Conservation (phyloP, 768 basidiomycete genomes). For the Suillus lakei region DNA sequence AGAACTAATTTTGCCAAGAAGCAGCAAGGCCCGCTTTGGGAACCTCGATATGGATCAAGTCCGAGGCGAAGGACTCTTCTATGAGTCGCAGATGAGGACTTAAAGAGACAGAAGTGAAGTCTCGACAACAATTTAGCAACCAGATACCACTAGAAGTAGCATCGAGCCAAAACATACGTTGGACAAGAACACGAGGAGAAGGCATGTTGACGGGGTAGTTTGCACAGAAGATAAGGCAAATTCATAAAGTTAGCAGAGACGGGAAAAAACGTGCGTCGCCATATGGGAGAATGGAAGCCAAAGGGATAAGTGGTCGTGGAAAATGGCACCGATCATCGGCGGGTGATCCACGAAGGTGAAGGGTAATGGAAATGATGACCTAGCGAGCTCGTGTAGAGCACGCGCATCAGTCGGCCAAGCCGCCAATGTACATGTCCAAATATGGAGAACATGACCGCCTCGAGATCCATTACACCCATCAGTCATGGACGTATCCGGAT, state of each 20-base stretch:
- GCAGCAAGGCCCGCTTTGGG: constrained; percentile 8
- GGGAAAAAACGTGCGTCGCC: constrained; percentile 1
- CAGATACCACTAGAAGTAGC: background rate
- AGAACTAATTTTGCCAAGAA: constrained; percentile 4
- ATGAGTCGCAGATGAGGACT: constrained; percentile 12
- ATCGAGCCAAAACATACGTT: constrained; percentile 6
- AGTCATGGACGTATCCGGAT: constrained; percentile 23
- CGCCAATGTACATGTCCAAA: constrained; percentile 15
- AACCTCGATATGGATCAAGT: constrained; percentile 10
- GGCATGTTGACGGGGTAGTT: background rate
- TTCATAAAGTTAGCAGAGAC: constrained; percentile 6
- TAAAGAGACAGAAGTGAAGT: constrained; percentile 9
- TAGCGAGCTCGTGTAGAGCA: constrained; percentile 20
- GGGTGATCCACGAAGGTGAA: constrained; percentile 8
- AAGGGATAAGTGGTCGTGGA: constrained; percentile 7
- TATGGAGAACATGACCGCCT: constrained; percentile 26
- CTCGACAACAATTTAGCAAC: background rate
- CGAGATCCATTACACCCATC: constrained; percentile 30
- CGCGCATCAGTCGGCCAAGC: constrained; percentile 20
- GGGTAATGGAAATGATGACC: constrained; percentile 19
- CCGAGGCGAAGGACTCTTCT: constrained; percentile 12
- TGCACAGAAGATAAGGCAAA: background rate
- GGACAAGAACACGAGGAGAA: background rate
- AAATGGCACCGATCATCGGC: constrained; percentile 7
- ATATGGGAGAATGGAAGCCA: constrained; percentile 8